phyloP scores from a whole-genome alignment of 768 basidiomycete genomes.

The Steccherinum ochraceum region DNA sequence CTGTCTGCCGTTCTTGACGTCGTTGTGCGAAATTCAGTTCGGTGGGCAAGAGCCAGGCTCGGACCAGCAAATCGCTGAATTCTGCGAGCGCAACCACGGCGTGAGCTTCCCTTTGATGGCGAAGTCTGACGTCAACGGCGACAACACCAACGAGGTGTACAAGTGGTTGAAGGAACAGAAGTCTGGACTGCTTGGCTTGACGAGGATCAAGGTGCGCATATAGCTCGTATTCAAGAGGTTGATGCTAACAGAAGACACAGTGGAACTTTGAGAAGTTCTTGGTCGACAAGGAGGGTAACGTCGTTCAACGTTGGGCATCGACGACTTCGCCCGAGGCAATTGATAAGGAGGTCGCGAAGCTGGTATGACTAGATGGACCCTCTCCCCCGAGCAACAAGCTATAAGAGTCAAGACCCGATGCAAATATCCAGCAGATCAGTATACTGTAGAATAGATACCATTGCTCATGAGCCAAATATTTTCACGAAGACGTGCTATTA shows the following conservation, averaged over 20 bases:
- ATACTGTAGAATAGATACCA: not conserved
- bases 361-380: conserved; percentile 30
- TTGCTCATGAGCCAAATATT: too few relatives aligned
- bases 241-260: conserved; percentile 28
- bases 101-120: conserved; percentile 89
- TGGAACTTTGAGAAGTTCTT: conserved; percentile 95
- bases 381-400: not conserved
- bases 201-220: conserved; percentile 62
- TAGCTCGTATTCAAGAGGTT: not conserved
- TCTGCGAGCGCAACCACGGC: conserved; percentile 79
- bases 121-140: conserved; percentile 92
- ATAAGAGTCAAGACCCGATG: not conserved
- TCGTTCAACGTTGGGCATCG: conserved; percentile 71
- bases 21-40: conserved; percentile 44
- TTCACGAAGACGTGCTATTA: too few relatives aligned
- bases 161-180: conserved; percentile 82
- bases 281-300: conserved; percentile 69
- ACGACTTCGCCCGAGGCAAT: conserved; percentile 66
- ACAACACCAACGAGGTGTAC: conserved; percentile 76
- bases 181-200: conserved; percentile 62
- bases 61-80: conserved; percentile 67
- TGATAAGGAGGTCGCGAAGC: conserved; percentile 56
- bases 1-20: not conserved
- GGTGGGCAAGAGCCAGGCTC: conserved; percentile 81
- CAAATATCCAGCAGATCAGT: not conserved